Evolutionary conservation across 345 rosid species (phyloP).

Genomic region (Litchi chinensis): DNA sequence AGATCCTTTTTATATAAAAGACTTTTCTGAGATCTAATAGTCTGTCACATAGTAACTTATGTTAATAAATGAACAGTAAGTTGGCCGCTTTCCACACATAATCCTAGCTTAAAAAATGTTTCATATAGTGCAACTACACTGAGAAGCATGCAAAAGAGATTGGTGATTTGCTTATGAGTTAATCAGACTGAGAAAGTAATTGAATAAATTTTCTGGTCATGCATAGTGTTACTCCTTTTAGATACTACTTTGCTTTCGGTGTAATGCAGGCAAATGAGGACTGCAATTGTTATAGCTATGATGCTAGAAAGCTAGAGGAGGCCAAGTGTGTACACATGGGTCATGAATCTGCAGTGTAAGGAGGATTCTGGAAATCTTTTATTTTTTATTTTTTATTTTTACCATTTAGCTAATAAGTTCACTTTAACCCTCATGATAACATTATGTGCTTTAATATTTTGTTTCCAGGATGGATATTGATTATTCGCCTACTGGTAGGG

Average conservation of each 20-base stretch:
- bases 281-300: constrained; percentile 89
- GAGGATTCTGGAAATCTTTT: constrained; percentile 15
- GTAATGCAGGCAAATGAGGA: constrained; percentile 94
- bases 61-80: neutral
- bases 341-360: constrained; percentile 99
- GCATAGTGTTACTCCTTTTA: neutral
- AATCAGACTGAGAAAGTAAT: neutral
- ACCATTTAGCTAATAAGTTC: neutral
- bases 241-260: constrained; percentile 12
- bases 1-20: neutral
- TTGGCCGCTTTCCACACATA: neutral
- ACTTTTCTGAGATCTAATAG: neutral
- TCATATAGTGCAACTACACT: neutral
- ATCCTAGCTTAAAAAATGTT: neutral
- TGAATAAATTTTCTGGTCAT: neutral
- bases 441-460: constrained; percentile 14
- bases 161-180: neutral
- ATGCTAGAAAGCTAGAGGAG: constrained; percentile 81
- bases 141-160: neutral
- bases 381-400: neutral
- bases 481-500: constrained; percentile 97
- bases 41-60: neutral
- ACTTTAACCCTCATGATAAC: constrained; percentile 1
- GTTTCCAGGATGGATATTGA: constrained; percentile 91
- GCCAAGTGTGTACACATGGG: constrained; percentile 94